These are phyloP conservation scores for Pythium phragmitis DNA, from an alignment of 352 stramenopile genomes.

Conservation along the genomic window DNA sequence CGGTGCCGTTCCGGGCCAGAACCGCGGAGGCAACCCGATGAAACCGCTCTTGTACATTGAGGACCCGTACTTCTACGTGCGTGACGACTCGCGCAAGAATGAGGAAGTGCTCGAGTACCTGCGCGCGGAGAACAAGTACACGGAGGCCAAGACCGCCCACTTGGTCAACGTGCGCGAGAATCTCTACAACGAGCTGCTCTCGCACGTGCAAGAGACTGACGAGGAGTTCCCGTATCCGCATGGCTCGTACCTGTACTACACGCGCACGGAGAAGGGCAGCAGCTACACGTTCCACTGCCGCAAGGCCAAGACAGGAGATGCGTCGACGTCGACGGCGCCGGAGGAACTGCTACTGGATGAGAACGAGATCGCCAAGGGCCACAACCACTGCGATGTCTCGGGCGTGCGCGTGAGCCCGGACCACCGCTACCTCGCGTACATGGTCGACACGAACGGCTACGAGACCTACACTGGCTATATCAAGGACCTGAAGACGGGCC, in stretches of 20 bases:
- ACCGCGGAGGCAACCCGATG: conserved; percentile 85
- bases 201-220: conserved; percentile 88
- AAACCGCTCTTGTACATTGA: conserved; percentile 87
- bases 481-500: conserved; percentile 75
- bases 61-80: conserved; percentile 96
- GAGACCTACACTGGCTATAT: conserved; percentile 94
- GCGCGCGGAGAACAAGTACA: conserved; percentile 93
- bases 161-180: conserved; percentile 75
- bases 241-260: conserved; percentile 87
- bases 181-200: conserved; percentile 94
- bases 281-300: conserved; percentile 81
- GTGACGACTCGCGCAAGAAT: conserved; percentile 92
- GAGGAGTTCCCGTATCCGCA: conserved; percentile 82
- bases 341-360: conserved; percentile 95
- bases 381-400: conserved; percentile 84
- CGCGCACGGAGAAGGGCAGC: conserved; percentile 83
- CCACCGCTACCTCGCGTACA: conserved; percentile 92
- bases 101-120: conserved; percentile 92
- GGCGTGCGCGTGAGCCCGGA: conserved; percentile 82
- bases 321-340: conserved; percentile 43
- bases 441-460: conserved; percentile 92
- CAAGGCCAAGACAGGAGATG: conserved; percentile 49
- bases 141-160: conserved; percentile 83
- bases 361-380: conserved; percentile 88
- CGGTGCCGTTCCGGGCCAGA: conserved; percentile 71